These are phyloP conservation scores for Tulasnella sp. DNA, from an alignment of 768 basidiomycete genomes.

Conservation along the genomic window DNA sequence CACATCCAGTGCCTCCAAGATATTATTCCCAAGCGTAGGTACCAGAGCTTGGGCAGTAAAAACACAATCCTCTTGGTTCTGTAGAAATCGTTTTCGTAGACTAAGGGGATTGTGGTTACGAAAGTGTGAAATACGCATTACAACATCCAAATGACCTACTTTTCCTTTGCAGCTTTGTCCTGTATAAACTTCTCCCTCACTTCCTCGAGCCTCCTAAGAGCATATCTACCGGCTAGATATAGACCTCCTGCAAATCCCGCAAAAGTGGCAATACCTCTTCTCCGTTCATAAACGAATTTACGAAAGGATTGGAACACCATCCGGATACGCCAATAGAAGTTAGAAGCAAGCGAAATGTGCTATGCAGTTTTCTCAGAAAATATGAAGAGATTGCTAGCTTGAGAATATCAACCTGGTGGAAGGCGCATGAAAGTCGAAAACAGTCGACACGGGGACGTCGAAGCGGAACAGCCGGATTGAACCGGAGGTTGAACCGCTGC, in stretches of 20 bases:
- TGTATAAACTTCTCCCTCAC: constrained; percentile 47
- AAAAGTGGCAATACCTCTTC: constrained; percentile 35
- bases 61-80: constrained; percentile 63
- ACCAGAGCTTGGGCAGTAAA: constrained; percentile 61
- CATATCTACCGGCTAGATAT: constrained; percentile 51
- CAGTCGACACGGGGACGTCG: not conserved
- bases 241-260: constrained; percentile 44
- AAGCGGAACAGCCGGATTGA: not conserved
- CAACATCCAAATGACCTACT: constrained; percentile 33
- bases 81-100: constrained; percentile 55
- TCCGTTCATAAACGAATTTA: constrained; percentile 39
- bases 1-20: constrained; percentile 64
- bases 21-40: constrained; percentile 49
- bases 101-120: constrained; percentile 27
- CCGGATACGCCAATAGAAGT: not conserved
- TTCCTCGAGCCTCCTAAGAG: constrained; percentile 49
- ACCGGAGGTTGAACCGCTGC: constrained; percentile 1
- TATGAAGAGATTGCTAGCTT: too few relatives aligned
- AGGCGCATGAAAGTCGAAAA: not conserved
- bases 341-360: too few relatives aligned
- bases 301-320: constrained; percentile 23
- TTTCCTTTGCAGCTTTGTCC: constrained; percentile 51
- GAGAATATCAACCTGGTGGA: too few relatives aligned
- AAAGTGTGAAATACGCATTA: not conserved
- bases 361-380: too few relatives aligned